Base-by-base conservation (phyloP, 2,329 filamentous ascomycete genomes). In the Coleophoma cylindrospora region DNA sequence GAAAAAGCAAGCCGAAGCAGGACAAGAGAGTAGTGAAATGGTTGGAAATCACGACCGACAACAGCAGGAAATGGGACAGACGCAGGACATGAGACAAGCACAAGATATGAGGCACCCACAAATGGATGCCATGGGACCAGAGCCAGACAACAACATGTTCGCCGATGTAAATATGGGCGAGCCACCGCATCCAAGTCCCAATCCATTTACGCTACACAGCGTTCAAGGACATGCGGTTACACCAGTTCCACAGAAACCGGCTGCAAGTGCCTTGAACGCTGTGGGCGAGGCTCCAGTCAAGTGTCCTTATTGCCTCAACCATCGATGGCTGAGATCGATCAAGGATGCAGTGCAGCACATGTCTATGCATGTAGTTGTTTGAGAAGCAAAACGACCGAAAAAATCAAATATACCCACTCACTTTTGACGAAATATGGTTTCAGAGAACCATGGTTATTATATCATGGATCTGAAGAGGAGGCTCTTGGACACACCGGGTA, bases 291-390 rank as follows among this genome's bases (percentile, higher is more conserved):
- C 53, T 41, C 62, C 61, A 2, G 57, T 64, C 3, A 57, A 59
- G 37, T 65, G 63, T 52, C 63, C 63, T 14, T 65, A 62, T 51
- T 65, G 63, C 52, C 55, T 63, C 17, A 65, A 65, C 50, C 56
- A 58, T 50, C 51, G 63, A 36, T 64, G 61, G 62, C 57, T 65
- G 57, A 57, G 55, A 36, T 63, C 54, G 48, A 62, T 65, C 19
- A 61, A 62, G 49, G 63, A 65, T 53, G 63, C 63, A 19, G 63
- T 65, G 3, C 61, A 65, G 43, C 63, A 65, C 52, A 64, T 65
- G 62, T 62, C 59, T 53, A 64, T 65, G 63, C 63, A 65, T 53
- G 63, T 65, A 50, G 59, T 62, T 12, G 61, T 64, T 38, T 59
- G 44, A 55, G 27, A 10, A 10, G 27, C 3, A 10, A 10, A 27